Evolutionary conservation across 176 grass and related monocot species (phyloP), one percentile per base, ranked within the genome.

Genomic region (Musa troglodytarum): DNA sequence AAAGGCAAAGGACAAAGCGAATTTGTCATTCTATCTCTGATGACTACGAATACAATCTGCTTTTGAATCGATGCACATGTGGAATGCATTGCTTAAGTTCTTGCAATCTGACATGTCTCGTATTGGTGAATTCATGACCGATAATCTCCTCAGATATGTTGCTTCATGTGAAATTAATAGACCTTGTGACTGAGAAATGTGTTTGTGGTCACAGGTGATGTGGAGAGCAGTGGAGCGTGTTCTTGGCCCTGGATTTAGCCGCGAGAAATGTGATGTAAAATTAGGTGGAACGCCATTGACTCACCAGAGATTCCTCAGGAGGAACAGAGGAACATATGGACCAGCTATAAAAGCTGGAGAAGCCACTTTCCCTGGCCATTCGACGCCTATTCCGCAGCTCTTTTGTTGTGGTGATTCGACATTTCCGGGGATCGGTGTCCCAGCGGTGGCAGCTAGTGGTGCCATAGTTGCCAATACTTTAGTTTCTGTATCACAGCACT

Each of bases 401-500:
- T 98, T 93, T 75, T 98, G 94, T 84, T 98, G 94, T 5, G 94
- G 94, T 9, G 90, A 98, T 76, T 93, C 94, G 1, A 93, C 94
- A 55, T 98, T 98, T 59, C 94, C 94, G 11, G 94, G 94, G 68
- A 98, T 98, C 0, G 94, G 94, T 54, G 90, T 98, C 19, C 94
- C 86, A 1, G 94, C 94, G 11, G 94, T 98, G 10, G 94, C 94
- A 0, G 94, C 94, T 15, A 91, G 94, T 2, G 90, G 94, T 9
- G 94, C 94, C n/a, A 98, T 98, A 2, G 95, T 98, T 16, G 95
- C 90, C 10, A 98, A 98, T 82, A 86, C 88, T 24, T 50, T 93
- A 10, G 95, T 98, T 10, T 80, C 90, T 0, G 88, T 98, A 59
- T 79, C 86, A 0, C 90, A 98, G 52, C 95, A 98, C 64, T 91